Conservation (phyloP, 805 yeast species). For the Wickerhamomyces rabaulensis region DNA sequence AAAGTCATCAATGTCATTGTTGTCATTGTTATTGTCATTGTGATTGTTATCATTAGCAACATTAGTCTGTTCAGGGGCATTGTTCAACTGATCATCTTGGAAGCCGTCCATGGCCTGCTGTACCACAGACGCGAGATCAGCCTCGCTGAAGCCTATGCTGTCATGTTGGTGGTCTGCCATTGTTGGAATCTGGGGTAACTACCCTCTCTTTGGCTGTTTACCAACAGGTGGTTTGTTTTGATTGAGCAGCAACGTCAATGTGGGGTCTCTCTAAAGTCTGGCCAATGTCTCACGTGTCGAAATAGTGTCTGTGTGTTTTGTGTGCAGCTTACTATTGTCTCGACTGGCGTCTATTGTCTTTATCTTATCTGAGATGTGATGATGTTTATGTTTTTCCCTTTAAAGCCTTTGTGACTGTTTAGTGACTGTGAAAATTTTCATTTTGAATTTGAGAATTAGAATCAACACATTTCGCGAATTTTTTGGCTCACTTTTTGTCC, state of each 20-base stretch:
- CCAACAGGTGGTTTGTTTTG: background rate
- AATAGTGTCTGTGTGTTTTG: conserved; percentile 1
- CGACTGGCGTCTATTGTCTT: background rate
- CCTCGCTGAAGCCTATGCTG: conserved; percentile 17
- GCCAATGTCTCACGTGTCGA: background rate
- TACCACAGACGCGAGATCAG: conserved; percentile 33
- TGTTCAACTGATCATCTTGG: conserved; percentile 7
- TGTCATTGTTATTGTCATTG: background rate
- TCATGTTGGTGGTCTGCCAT: conserved; percentile 5
- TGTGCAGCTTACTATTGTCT: background rate
- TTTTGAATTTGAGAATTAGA: background rate
- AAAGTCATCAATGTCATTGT: conserved; percentile 15
- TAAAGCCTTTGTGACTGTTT: conserved; percentile 21
- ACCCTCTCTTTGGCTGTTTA: background rate
- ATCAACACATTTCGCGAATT: background rate
- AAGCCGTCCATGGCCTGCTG: conserved; percentile 32
- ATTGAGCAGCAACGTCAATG: background rate
- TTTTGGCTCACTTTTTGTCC: background rate
- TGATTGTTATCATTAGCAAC: conserved; percentile 1
- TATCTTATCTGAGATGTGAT: conserved; percentile 3
- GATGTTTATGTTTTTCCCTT: conserved; percentile 2
- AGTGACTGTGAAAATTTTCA: conserved; percentile 29
- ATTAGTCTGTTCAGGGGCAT: background rate
- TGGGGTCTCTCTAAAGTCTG: background rate
- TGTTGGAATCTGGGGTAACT: background rate